Evolutionary conservation across 2,329 filamentous ascomycete genomes (phyloP).

Genomic region (Pyrenochaeta sp.): DNA sequence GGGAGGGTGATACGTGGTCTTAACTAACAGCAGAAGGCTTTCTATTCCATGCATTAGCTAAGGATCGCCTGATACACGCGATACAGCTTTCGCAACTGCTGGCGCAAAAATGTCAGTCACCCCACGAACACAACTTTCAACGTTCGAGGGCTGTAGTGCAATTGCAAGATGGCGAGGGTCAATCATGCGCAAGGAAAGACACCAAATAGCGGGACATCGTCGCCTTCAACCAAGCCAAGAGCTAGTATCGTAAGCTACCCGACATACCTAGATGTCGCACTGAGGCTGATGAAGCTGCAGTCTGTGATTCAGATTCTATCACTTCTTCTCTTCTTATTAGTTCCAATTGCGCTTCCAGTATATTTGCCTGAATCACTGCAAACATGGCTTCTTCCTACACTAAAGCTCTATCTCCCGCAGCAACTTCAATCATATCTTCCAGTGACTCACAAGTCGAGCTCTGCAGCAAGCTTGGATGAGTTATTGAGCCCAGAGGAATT

Average conservation of each 20-base stretch:
- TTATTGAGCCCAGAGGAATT: slow-evolving; percentile 3
- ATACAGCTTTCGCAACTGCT: no score
- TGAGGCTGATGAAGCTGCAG: neutral
- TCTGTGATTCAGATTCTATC: neutral
- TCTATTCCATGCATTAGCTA: neutral
- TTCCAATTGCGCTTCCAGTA: slow-evolving; percentile 16
- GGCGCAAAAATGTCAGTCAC: neutral
- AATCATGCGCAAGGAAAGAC: slow-evolving; percentile 1
- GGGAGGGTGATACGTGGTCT: neutral
- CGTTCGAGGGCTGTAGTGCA: neutral
- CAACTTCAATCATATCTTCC: slow-evolving; percentile 16
- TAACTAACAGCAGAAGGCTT: neutral
- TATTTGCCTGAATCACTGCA: slow-evolving; percentile 7
- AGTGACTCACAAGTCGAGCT: neutral
- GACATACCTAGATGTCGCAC: no score
- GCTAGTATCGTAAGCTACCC: neutral
- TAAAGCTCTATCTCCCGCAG: slow-evolving; percentile 4
- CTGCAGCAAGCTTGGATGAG: neutral
- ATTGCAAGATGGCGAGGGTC: slow-evolving; percentile 3
- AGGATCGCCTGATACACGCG: neutral
- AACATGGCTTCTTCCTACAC: slow-evolving; percentile 7
- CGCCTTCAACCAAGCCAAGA: neutral
- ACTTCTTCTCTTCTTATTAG: neutral
- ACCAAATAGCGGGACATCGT: neutral
- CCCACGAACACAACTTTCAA: neutral